phyloP scores from a whole-genome alignment of 1,139 yeast species.

The Yamadazyma mexicana region DNA sequence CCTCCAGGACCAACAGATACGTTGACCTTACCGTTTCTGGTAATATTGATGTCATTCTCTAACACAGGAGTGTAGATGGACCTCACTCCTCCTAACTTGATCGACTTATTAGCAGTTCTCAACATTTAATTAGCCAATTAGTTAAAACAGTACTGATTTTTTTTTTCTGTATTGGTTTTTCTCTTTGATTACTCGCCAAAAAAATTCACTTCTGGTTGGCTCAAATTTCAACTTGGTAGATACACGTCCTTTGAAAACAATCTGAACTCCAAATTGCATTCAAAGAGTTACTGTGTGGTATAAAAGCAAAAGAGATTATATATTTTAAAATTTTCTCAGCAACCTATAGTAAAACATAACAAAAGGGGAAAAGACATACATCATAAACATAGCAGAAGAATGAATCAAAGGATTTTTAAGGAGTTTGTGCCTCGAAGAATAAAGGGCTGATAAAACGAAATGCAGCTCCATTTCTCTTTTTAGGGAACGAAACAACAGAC shows the following conservation, averaged over 20 bases:
- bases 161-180: neutral
- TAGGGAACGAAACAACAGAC: neutral
- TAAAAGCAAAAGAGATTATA: too few relatives aligned
- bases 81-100: conserved; percentile 24
- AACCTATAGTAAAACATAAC: conserved; percentile 1
- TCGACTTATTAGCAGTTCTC: conserved; percentile 15
- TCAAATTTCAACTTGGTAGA: conserved; percentile 10
- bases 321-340: neutral
- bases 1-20: conserved; percentile 77
- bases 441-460: neutral
- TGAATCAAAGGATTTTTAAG: neutral
- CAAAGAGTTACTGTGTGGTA: too few relatives aligned
- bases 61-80: conserved; percentile 43
- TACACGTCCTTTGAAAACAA: too few relatives aligned
- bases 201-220: conserved; percentile 23
- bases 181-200: conserved; percentile 14
- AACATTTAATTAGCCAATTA: conserved; percentile 22
- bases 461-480: neutral
- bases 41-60: conserved; percentile 67
- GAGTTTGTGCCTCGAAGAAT: too few relatives aligned
- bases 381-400: conserved; percentile 2
- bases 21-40: conserved; percentile 73
- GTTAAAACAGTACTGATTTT: neutral
- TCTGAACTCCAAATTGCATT: too few relatives aligned
- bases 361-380: conserved; percentile 1